Evolutionary conservation across 768 basidiomycete species (phyloP), one percentile per base, ranked within the genome.

Genomic region (Royoungia palumana): DNA sequence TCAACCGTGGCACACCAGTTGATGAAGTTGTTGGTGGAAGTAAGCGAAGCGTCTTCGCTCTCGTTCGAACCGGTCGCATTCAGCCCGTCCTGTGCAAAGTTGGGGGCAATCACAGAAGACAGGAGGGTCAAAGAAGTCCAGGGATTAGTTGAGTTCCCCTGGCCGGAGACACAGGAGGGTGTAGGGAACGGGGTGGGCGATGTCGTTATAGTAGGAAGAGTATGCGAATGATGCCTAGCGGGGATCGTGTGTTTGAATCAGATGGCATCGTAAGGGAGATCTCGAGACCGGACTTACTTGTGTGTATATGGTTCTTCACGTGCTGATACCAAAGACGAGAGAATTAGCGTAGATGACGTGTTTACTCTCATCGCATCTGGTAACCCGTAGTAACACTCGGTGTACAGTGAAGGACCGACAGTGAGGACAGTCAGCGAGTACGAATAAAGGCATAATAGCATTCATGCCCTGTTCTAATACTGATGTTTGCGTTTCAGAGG

Each of bases 21-120:
- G 69, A 85, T 84, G 64, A 83, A 89, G 72, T 88, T 88, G 70
- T 88, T 83, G 38, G 64, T 66, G 16, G 83, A 83, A 0, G 78
- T 82, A 7, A 81, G 66, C 7, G 82, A 83, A 13, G 80, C 69
- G 19, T 75, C 74, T 64, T 83, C 75, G 22, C 79, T 81, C 45
- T 72, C 49, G 0, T 57, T 55, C 1, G 69, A 51, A n/a, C 62
- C 54, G 22, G 49, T 59, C 17, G 35, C 45, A 13, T 59, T 53
- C 50, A 71, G 66, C 17, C 85, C 87, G 51, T 80, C 61, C 40
- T 79, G 68, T 14, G 69, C 73, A 50, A 85, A 83, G 16, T 78
- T 78, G 3, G 59, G 53, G 12, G 80, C 78, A 48, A 88, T 72
- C 21, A 85, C 76, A 4, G 65, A 66, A 30, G 76, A 67, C 25